Base-by-base conservation (phyloP, 495 filamentous ascomycete species). In the Aspergillus bertholletiae region DNA sequence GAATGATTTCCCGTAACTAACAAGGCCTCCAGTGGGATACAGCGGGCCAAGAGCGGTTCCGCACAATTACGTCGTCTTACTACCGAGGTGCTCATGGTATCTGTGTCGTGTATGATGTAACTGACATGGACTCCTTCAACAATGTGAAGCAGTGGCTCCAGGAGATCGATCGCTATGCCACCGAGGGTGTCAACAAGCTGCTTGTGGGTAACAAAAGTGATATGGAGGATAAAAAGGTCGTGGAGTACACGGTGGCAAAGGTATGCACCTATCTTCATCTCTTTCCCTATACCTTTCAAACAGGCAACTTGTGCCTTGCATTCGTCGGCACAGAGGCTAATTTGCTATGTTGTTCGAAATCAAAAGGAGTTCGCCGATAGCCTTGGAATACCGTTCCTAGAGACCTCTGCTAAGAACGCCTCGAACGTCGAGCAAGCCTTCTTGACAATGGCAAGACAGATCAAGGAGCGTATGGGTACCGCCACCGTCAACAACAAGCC, bases 91-190 rank as follows among this genome's bases (percentile, higher is more conserved):
- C 94, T 62, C 95, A 98, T 73, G 94, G 94, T 63, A 98, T 98
- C 77, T 98, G 94, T 75, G 94, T 98, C 50, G 94, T 98, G 68
- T 98, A 97, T 80, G 94, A 98, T 84, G 95, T 98, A 68, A 98
- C 94, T 40, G 95, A 98, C 71, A 97, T 97, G 95, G 95, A 97
- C 75, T 95, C 89, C 40, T 98, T 97, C 90, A 97, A 97, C 84
- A 97, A 97, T 78, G 95, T 98, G 63, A 97, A 97, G 88, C 95
- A 97, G 81, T 98, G 94, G 94, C 87, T 98, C 54, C 95, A 97
- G 71, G 95, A 98, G 78, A 98, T 98, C 60, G 95, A 98, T 76
- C 85, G 95, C 64, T 97, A 98, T 64, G 94, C 94, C 57, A 97
- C 94, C 51, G 94, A 98, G 74, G 95, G 95, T 64, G 94, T 98